Evolutionary conservation across 1,284 basidiomycete species (phyloP).

Genomic region (Ceratorhiza oryzae-sativae): DNA sequence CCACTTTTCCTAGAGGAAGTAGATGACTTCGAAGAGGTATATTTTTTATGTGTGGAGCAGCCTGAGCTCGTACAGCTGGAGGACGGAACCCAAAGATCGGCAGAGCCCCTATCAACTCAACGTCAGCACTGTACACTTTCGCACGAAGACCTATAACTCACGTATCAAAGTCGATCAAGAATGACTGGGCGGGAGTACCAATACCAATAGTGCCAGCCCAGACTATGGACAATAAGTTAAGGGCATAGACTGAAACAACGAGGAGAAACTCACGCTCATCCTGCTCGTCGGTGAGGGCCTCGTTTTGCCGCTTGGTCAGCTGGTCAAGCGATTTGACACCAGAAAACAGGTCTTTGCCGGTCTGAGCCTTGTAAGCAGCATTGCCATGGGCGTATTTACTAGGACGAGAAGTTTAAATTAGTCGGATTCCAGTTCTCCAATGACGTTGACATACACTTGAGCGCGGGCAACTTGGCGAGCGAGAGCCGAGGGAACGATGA

Average conservation of each 20-base stretch:
- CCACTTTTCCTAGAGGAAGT: slow-evolving; percentile 46
- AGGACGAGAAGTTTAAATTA: too few relatives aligned
- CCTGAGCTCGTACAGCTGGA: slow-evolving; percentile 43
- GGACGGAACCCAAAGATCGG: slow-evolving; percentile 49
- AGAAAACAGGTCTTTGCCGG: neutral
- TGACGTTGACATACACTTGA: neutral
- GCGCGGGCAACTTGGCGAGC: neutral
- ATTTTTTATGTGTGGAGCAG: slow-evolving; percentile 46
- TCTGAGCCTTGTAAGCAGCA: slow-evolving; percentile 17
- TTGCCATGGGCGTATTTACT: slow-evolving; percentile 25
- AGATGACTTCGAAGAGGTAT: slow-evolving; percentile 44
- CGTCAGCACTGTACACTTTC: too few relatives aligned
- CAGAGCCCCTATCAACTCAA: slow-evolving; percentile 44
- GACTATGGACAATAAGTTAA: too few relatives aligned
- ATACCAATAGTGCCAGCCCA: slow-evolving; percentile 14
- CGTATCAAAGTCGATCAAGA: slow-evolving; percentile 32
- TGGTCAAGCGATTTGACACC: too few relatives aligned
- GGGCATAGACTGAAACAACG: too few relatives aligned
- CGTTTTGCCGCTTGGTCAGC: slow-evolving; percentile 6
- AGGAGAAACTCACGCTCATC: neutral
- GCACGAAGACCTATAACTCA: neutral
- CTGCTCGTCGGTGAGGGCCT: neutral
- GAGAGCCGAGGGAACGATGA: neutral
- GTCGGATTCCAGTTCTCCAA: too few relatives aligned
- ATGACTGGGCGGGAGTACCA: slow-evolving; percentile 1